Evolutionary conservation across 805 yeast species (phyloP), one percentile per base, ranked within the genome.

Genomic region (Metschnikowia dekortorum): DNA sequence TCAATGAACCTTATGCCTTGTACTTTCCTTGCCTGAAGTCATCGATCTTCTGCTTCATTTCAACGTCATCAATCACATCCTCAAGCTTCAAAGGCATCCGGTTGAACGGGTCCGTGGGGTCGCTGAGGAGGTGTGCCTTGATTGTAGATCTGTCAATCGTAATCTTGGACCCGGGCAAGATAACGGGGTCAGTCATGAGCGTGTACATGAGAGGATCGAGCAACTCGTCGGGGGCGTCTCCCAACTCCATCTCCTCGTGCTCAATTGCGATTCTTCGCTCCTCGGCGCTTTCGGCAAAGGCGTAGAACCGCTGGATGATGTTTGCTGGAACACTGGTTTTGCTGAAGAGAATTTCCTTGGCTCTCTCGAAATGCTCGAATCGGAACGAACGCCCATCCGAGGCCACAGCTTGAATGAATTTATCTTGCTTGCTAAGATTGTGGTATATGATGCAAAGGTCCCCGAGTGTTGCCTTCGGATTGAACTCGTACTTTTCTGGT

Each of bases 121-220:
- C 98, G 71, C 92, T 89, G 66, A 94, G 78, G 52, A 94, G 73
- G 74, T 94, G 99, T 3, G 96, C 88, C 64, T 90, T 92, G 60
- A 94, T 87, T 2, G 97, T 94, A 35, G 94, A 79, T 63, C 95
- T 76, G 66, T 94, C 99, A 59, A 94, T 89, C 44, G 84, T 82
- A 16, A 91, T 81, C 55, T 82, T 85, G 0, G 97, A 89, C 8
- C 87, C 76, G 8, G 99, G 99, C 59, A 94, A 76, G n/a, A 80
- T 85, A 4, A 94, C 99, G 0, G 99, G 99, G 65, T 94, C 96
- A 58, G 84, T 87, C 99, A 94, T 94, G 44, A 94, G 65, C 1
- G 97, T 88, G 67, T 77, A 94, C 98, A 94, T 92, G 60, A 94
- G 79, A 11, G 99, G 99, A 73, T 94, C 99, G 59, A 94, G 79